phyloP scores from a whole-genome alignment of 2,329 filamentous ascomycete genomes.

The Cladorrhinum sp. region DNA sequence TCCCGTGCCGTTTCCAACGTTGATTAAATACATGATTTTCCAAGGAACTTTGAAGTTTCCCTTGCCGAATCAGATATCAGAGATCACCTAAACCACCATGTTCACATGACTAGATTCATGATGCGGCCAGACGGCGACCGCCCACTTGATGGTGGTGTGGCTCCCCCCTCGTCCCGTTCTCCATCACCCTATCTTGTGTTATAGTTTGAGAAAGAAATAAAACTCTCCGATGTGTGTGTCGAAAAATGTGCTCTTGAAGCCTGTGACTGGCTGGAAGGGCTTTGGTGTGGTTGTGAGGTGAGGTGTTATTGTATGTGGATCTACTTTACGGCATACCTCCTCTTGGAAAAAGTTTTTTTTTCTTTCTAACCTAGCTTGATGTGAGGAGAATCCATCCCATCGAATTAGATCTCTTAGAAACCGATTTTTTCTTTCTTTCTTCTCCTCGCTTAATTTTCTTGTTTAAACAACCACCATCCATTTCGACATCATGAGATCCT shows the following conservation, averaged over 20 bases:
- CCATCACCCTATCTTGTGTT: neutral
- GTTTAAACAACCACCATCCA: neutral
- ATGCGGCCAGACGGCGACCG: neutral
- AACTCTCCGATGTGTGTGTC: neutral
- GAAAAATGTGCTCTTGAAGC: neutral
- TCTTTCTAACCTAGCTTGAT: neutral
- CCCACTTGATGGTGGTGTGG: neutral
- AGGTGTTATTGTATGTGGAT: neutral
- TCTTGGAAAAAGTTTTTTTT: neutral
- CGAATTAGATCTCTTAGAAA: neutral
- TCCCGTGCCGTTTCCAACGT: neutral
- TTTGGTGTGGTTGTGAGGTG: neutral
- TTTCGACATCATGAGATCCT: neutral
- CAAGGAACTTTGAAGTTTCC: neutral
- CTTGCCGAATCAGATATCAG: neutral
- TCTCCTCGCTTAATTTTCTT: too few relatives aligned
- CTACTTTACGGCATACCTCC: too few relatives aligned
- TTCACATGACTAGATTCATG: neutral
- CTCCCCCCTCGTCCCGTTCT: too few relatives aligned
- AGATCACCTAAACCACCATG: neutral
- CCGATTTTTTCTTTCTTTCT: neutral
- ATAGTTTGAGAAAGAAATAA: neutral
- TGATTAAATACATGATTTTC: neutral
- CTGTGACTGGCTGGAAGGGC: neutral
- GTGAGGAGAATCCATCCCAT: neutral